Conservation (phyloP, 768 basidiomycete genomes). For the Calocybe cyanea region DNA sequence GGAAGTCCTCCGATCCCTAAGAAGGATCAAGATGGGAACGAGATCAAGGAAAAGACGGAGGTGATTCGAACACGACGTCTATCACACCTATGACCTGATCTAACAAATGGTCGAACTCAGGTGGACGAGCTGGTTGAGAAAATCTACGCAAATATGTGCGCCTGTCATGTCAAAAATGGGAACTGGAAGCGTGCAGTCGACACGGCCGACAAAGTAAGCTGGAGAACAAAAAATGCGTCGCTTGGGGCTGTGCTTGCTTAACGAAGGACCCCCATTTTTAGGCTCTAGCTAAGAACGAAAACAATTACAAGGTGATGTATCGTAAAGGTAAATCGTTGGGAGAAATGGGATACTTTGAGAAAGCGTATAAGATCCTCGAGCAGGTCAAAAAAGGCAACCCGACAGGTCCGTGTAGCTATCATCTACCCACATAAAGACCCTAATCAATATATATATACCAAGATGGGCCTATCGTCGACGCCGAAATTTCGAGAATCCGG, state of each 20-base stretch:
- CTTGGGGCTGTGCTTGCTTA: background rate
- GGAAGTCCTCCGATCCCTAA: slow-evolving; percentile 28
- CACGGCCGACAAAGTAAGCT: slow-evolving; percentile 70
- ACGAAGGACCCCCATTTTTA: slow-evolving; percentile 24
- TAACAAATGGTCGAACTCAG: slow-evolving; percentile 30
- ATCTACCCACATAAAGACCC: background rate
- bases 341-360: slow-evolving; percentile 74
- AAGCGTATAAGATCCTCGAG: slow-evolving; percentile 59
- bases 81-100: slow-evolving; percentile 2
- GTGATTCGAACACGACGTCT: slow-evolving; percentile 27
- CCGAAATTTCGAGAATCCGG: slow-evolving; percentile 60
- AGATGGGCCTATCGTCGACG: slow-evolving; percentile 59
- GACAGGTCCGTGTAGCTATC: slow-evolving; percentile 37
- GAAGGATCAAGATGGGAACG: slow-evolving; percentile 26
- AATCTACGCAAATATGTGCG: slow-evolving; percentile 82
- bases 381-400: slow-evolving; percentile 65
- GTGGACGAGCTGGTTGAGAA: slow-evolving; percentile 75
- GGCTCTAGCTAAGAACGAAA: slow-evolving; percentile 72
- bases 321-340: slow-evolving; percentile 78
- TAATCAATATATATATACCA: slow-evolving; percentile 5
- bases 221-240: background rate
- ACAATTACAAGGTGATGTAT: slow-evolving; percentile 77
- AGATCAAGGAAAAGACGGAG: slow-evolving; percentile 62
- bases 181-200: slow-evolving; percentile 80
- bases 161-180: slow-evolving; percentile 73